A percentile compares a stretch with the other conserved stretches of the same genome.
These are phyloP conservation scores for Fusarium sp. DNA, from an alignment of 2,329 filamentous ascomycete species.

Conservation along the genomic window DNA sequence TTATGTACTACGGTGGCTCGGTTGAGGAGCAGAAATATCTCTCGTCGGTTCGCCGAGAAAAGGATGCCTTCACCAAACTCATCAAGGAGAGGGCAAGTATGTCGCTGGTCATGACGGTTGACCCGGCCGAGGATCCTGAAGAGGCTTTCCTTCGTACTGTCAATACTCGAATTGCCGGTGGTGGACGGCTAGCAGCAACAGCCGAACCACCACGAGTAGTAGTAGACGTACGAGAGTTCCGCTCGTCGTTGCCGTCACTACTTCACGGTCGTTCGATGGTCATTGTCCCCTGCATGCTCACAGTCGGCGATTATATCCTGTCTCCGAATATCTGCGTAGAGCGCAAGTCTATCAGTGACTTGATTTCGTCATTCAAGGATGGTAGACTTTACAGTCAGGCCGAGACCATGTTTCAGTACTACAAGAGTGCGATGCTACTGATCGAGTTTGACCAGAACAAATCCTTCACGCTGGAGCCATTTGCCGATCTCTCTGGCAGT, in stretches of 20 bases:
- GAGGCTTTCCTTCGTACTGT: slow-evolving; percentile 94
- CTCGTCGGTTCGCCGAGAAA: slow-evolving; percentile 90
- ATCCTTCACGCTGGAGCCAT: slow-evolving; percentile 92
- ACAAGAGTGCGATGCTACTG: slow-evolving; percentile 89
- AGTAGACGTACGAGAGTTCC: slow-evolving; percentile 96
- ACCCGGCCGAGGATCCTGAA: slow-evolving; percentile 83
- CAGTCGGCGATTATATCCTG: slow-evolving; percentile 95
- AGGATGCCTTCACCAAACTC: slow-evolving; percentile 93
- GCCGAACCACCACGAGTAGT: slow-evolving; percentile 91
- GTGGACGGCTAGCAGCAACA: slow-evolving; percentile 86
- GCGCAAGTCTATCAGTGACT: slow-evolving; percentile 91
- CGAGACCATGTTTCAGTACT: slow-evolving; percentile 95
- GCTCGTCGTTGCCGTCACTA: slow-evolving; percentile 91
- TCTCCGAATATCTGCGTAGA: slow-evolving; percentile 94
- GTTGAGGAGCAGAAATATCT: slow-evolving; percentile 97
- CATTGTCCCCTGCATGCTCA: slow-evolving; percentile 94
- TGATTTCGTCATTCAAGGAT: slow-evolving; percentile 92
- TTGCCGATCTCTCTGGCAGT: slow-evolving; percentile 77
- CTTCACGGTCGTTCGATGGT: slow-evolving; percentile 91
- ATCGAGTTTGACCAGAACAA: slow-evolving; percentile 99
- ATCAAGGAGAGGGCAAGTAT: slow-evolving; percentile 96
- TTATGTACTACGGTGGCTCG: slow-evolving; percentile 94
- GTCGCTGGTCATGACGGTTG: slow-evolving; percentile 87
- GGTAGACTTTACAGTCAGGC: slow-evolving; percentile 93
- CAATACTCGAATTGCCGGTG: slow-evolving; percentile 96